These are phyloP conservation scores for Apostasia shenzhenica DNA, from an alignment of 106 monocot species.

Conservation along the genomic window DNA sequence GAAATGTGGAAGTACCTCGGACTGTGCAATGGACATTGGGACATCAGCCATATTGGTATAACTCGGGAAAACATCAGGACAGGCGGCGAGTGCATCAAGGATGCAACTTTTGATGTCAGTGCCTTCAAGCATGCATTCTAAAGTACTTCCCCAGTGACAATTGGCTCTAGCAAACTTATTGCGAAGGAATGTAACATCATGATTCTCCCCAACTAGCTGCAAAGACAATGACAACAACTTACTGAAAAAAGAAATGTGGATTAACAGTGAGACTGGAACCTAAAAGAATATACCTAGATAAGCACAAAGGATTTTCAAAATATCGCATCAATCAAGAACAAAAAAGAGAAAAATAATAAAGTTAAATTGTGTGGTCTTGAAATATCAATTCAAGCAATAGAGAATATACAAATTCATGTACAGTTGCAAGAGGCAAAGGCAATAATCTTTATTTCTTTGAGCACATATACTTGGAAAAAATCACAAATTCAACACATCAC, in stretches of 20 bases:
- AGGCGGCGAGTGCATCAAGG: constrained; percentile 19
- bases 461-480: background rate
- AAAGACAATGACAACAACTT: constrained; percentile 1
- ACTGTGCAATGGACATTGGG: background rate
- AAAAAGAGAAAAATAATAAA: constrained; percentile 1
- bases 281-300: background rate
- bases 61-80: background rate
- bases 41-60: constrained; percentile 1
- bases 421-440: too few species aligned
- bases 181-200: constrained; percentile 11
- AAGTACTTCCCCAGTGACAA: constrained; percentile 25
- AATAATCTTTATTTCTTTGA: too few species aligned
- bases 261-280: background rate
- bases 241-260: background rate
- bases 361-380: background rate
- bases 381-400: background rate
- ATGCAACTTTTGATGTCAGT: constrained; percentile 31
- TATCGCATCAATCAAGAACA: background rate
- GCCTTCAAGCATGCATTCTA: constrained; percentile 24
- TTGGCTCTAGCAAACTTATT: constrained; percentile 14
- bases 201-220: constrained; percentile 10
- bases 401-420: background rate
- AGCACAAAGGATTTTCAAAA: background rate
- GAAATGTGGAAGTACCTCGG: constrained; percentile 13
- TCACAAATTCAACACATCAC: background rate